phyloP scores from a whole-genome alignment of 345 rosid genomes.

The Raphanus sativus region DNA sequence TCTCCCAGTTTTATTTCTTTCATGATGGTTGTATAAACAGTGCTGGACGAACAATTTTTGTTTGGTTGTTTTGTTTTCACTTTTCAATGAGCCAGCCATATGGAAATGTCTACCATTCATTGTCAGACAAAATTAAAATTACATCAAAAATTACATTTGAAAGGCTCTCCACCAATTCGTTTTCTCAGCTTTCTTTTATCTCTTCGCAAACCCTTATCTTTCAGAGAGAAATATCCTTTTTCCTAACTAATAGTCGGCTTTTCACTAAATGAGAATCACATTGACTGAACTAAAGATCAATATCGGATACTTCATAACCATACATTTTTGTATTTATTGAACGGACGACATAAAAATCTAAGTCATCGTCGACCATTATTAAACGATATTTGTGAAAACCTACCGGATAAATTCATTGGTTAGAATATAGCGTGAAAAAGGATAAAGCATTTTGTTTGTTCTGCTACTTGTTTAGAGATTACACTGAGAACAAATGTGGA shows the following conservation, averaged over 20 bases:
- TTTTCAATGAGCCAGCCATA: neutral
- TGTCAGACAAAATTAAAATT: neutral
- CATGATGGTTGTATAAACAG: constrained; percentile 8
- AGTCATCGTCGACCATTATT: neutral
- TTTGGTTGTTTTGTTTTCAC: neutral
- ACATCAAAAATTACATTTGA: neutral
- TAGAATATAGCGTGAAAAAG: neutral
- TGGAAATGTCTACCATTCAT: neutral
- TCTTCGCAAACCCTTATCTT: neutral
- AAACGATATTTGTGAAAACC: neutral
- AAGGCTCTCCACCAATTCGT: neutral
- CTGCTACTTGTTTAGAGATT: neutral
- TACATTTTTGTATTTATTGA: neutral
- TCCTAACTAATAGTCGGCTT: neutral
- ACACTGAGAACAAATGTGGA: no score
- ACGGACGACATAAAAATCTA: neutral
- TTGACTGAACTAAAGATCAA: neutral
- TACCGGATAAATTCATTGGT: neutral
- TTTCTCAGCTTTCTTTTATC: neutral
- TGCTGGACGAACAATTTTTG: neutral
- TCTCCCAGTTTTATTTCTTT: neutral
- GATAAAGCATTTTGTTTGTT: neutral
- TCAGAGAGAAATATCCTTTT: neutral
- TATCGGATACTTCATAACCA: neutral
- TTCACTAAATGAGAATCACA: neutral